phyloP scores from a whole-genome alignment of 192 early-diverging fungal species.

The Spizellomyces sp. region DNA sequence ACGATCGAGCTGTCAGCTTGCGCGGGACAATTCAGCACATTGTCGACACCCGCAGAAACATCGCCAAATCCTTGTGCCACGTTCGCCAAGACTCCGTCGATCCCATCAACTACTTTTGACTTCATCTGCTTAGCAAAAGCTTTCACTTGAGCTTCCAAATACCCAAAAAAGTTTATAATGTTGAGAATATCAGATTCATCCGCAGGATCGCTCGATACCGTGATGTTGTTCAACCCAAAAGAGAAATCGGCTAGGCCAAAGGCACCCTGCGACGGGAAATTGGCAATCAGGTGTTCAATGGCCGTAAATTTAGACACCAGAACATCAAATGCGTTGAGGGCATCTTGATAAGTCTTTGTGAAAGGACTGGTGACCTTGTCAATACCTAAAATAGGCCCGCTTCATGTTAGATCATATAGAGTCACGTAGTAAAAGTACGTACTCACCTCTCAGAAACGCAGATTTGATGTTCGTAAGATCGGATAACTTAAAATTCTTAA shows the following conservation, averaged over 20 bases:
- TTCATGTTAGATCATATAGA: too few relatives aligned
- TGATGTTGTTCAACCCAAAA: not conserved
- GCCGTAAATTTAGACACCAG: too few relatives aligned
- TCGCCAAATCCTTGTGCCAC: not conserved
- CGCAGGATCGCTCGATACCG: not conserved
- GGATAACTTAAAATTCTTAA: slow-evolving; percentile 18
- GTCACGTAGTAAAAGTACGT: too few relatives aligned
- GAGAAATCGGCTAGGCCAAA: not conserved
- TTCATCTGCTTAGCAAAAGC: not conserved
- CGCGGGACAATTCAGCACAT: not conserved
- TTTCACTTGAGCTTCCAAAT: too few relatives aligned
- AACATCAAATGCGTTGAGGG: too few relatives aligned
- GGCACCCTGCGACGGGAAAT: too few relatives aligned
- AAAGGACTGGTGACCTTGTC: too few relatives aligned
- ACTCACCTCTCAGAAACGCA: too few relatives aligned
- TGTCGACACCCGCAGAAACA: not conserved
- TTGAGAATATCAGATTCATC: not conserved
- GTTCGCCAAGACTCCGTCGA: not conserved
- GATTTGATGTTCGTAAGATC: not conserved
- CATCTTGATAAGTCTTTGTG: too few relatives aligned
- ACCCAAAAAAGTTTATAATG: too few relatives aligned
- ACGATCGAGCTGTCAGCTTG: not conserved
- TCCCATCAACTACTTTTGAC: not conserved
- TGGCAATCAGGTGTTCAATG: too few relatives aligned
- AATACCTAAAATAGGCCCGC: too few relatives aligned